Percentiles rank a stretch among this genome's conserved stretches.
These are phyloP conservation scores for Vitis riparia DNA, from an alignment of 164 flowering plant genomes.

Conservation along the genomic window DNA sequence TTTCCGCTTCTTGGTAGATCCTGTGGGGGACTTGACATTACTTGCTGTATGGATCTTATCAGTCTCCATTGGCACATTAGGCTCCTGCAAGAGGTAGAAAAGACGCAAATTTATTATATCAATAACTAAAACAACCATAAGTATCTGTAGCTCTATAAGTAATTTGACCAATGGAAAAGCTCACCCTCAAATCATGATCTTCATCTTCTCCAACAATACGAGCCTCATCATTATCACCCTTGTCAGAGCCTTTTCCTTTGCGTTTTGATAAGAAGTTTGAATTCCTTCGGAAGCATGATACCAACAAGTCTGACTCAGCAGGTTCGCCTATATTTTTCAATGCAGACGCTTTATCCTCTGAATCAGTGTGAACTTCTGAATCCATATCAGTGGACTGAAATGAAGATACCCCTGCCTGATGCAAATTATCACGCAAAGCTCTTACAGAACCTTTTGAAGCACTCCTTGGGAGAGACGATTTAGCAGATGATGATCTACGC, in stretches of 20 bases:
- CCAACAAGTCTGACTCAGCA: slow-evolving; percentile 37
- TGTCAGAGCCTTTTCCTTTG: slow-evolving; percentile 32
- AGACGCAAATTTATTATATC: slow-evolving; percentile 5
- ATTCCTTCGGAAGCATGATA: slow-evolving; percentile 35
- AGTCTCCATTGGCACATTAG: slow-evolving; percentile 19
- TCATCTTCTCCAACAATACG: slow-evolving; percentile 26
- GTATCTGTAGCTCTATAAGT: neutral
- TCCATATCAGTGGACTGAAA: slow-evolving; percentile 26
- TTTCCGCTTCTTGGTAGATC: slow-evolving; percentile 59
- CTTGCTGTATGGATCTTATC: slow-evolving; percentile 17
- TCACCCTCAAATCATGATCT: slow-evolving; percentile 41
- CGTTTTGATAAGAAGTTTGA: slow-evolving; percentile 35
- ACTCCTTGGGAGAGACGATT: slow-evolving; percentile 35
- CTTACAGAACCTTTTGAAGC: slow-evolving; percentile 25
- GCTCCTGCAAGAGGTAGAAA: slow-evolving; percentile 30
- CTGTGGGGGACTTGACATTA: slow-evolving; percentile 33
- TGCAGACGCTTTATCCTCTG: slow-evolving; percentile 21
- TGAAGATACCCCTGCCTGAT: slow-evolving; percentile 11
- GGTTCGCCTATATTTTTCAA: slow-evolving; percentile 24
- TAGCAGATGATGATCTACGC: slow-evolving; percentile 44
- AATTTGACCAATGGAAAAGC: slow-evolving; percentile 6
- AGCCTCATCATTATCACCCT: slow-evolving; percentile 19
- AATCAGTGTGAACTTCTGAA: slow-evolving; percentile 23
- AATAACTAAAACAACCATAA: neutral
- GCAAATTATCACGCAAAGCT: slow-evolving; percentile 20